Evolutionary conservation across 2,329 filamentous ascomycete genomes (phyloP).

Genomic region (Diplodia intermedia): DNA sequence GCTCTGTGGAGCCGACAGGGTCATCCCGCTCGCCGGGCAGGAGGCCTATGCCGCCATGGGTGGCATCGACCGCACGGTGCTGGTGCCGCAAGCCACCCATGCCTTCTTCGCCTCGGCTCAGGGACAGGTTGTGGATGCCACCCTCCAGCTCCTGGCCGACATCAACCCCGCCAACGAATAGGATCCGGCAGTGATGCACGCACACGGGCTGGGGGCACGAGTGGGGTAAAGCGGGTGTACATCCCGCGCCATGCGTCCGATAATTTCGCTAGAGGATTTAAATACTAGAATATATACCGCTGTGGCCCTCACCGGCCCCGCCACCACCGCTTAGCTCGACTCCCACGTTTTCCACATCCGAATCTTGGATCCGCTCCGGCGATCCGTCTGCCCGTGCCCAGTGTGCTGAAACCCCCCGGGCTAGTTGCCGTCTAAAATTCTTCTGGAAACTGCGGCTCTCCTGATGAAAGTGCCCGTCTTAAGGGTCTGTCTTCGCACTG

Average conservation of each 20-base stretch:
- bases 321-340: no score
- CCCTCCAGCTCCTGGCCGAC: not conserved
- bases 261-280: not conserved
- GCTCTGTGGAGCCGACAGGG: conserved; percentile 37
- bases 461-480: not conserved
- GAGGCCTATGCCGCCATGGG: conserved; percentile 36
- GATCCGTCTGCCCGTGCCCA: not conserved
- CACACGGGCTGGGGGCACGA: not conserved
- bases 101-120: conserved; percentile 6
- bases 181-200: not conserved
- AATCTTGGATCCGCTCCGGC: not conserved
- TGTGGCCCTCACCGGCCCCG: no score
- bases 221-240: not conserved
- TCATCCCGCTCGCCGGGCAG: conserved; percentile 38
- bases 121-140: not conserved
- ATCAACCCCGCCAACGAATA: not conserved
- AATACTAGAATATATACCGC: no score
- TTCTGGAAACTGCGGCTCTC: not conserved
- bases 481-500: not conserved
- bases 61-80: conserved; percentile 31
- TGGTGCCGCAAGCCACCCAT: conserved; percentile 29
- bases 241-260: not conserved
- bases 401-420: not conserved
- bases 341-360: no score
- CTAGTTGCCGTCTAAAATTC: not conserved